A percentile compares a stretch with the other conserved stretches of the same genome.
Conservation (phyloP, 2,329 filamentous ascomycete species). For the Ophiostoma sp. region DNA sequence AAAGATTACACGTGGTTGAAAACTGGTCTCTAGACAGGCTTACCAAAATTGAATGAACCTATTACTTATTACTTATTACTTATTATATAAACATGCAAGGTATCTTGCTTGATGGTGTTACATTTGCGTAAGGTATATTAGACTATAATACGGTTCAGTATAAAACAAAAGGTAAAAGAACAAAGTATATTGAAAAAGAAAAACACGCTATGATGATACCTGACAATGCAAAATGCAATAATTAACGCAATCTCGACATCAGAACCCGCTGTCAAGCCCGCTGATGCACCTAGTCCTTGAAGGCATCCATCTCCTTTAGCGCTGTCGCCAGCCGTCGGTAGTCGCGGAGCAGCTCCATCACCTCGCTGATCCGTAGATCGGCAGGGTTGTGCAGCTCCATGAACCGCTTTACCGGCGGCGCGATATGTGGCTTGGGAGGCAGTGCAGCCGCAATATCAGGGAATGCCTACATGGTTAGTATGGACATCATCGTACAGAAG, state of each 20-base stretch:
- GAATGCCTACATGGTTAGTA: constrained; percentile 38
- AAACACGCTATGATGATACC: not conserved
- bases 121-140: no score
- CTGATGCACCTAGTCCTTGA: constrained; percentile 31
- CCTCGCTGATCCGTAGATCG: constrained; percentile 67
- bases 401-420: constrained; percentile 66
- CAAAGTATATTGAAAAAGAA: no score
- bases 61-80: no score
- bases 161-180: no score
- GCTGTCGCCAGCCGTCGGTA: constrained; percentile 65
- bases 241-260: no score
- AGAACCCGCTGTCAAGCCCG: not conserved
- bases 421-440: constrained; percentile 48
- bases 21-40: no score
- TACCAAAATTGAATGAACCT: no score
- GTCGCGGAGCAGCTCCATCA: constrained; percentile 64
- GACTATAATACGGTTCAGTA: no score
- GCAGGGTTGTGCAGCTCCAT: constrained; percentile 64
- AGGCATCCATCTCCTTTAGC: constrained; percentile 57
- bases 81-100: no score
- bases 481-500: no score
- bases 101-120: no score
- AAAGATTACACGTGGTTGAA: not conserved
- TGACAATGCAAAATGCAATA: not conserved
- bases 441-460: constrained; percentile 53